A percentile compares a stretch with the other conserved stretches of the same genome.
Conservation (phyloP, 805 yeast species). For the Ogataea angusta region DNA sequence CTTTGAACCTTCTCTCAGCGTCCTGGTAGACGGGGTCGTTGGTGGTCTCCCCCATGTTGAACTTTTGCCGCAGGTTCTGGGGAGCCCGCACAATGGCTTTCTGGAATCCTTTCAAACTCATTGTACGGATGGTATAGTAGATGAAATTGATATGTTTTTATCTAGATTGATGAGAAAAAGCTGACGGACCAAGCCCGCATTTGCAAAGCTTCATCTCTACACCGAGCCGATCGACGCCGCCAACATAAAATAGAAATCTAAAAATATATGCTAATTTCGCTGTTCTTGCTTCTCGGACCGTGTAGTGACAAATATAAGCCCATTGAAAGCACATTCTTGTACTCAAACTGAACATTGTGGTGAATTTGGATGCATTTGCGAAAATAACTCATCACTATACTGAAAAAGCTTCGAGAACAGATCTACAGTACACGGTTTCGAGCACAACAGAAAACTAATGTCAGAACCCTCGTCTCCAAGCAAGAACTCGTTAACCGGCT, state of each 20-base stretch:
- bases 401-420: not conserved
- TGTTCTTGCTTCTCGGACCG: conserved; percentile 4
- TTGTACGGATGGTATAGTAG: conserved; percentile 25
- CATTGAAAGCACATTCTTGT: not conserved
- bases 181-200: conserved; percentile 1
- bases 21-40: conserved; percentile 87
- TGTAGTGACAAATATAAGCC: not conserved
- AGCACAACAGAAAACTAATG: conserved; percentile 9
- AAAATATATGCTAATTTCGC: conserved; percentile 8
- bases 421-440: not conserved
- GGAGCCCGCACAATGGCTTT: conserved; percentile 86
- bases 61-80: conserved; percentile 82
- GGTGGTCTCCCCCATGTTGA: conserved; percentile 81
- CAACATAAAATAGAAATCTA: conserved; percentile 1
- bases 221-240: conserved; percentile 12
- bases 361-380: not conserved
- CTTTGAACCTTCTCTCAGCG: conserved; percentile 95
- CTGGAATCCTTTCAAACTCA: conserved; percentile 88
- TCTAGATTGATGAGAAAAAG: not conserved
- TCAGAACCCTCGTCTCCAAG: conserved; percentile 29
- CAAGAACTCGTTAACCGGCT: conserved; percentile 25
- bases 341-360: not conserved
- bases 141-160: not conserved
- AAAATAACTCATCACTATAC: too few species aligned
- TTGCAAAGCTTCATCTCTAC: not conserved